Percentiles rank a stretch among this genome's conserved stretches.
These are phyloP conservation scores for Sisymbrium altissimum DNA, from an alignment of 345 rosid species.

Conservation along the genomic window DNA sequence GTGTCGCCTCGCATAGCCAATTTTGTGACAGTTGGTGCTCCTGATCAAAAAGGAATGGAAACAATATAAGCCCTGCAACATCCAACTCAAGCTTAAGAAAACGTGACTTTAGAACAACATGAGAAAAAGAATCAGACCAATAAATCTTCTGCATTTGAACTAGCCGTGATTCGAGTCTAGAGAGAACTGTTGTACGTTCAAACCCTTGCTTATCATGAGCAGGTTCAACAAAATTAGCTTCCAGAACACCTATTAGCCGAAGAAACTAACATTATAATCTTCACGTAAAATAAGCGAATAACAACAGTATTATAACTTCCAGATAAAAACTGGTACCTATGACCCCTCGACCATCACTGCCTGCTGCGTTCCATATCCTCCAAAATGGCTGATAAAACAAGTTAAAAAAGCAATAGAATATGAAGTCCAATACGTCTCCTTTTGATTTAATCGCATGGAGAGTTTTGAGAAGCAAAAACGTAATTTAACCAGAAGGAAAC, in stretches of 20 bases:
- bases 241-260: conserved; percentile 65
- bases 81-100: conserved; percentile 2
- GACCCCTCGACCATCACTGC: conserved; percentile 94
- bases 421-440: neutral
- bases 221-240: conserved; percentile 95
- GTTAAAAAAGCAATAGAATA: neutral
- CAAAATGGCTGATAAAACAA: conserved; percentile 76
- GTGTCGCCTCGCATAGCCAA: conserved; percentile 72
- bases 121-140: conserved; percentile 49
- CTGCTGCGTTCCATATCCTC: conserved; percentile 95
- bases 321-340: conserved; percentile 48
- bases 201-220: conserved; percentile 98
- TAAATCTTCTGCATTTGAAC: conserved; percentile 79
- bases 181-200: conserved; percentile 87
- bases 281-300: neutral
- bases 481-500: conserved; percentile 36
- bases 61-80: conserved; percentile 16
- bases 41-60: conserved; percentile 34
- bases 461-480: neutral
- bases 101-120: neutral
- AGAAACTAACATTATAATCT: conserved; percentile 19
- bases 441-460: neutral
- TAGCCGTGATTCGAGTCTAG: conserved; percentile 74
- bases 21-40: conserved; percentile 60
- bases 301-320: neutral